Conservation (phyloP, 257 asterid species). For the Catharanthus roseus region DNA sequence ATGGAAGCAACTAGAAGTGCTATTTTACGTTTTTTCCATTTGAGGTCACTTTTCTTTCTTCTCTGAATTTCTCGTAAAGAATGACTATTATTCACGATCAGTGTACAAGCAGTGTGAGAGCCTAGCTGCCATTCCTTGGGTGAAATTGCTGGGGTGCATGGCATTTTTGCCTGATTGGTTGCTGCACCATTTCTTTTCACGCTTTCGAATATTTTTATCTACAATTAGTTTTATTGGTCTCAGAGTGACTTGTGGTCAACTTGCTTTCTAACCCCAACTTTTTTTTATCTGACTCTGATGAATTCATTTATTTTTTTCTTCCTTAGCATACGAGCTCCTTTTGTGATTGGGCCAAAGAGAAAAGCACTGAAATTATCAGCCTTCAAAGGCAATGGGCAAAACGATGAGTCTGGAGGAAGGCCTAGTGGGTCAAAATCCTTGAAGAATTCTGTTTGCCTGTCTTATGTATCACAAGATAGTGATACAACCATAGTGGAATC, state of each 20-base stretch:
- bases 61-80: not conserved
- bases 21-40: too few relatives aligned
- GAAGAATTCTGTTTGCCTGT: slow-evolving; percentile 51
- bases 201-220: not conserved
- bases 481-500: slow-evolving; percentile 56
- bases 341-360: slow-evolving; percentile 45
- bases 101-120: not conserved
- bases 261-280: not conserved
- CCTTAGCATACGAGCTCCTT: slow-evolving; percentile 58
- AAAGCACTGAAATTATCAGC: slow-evolving; percentile 62
- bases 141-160: not conserved
- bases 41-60: not conserved
- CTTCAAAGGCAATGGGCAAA: slow-evolving; percentile 61
- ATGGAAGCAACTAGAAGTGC: not conserved
- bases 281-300: slow-evolving; percentile 17
- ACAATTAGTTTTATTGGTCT: not conserved
- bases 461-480: slow-evolving; percentile 62
- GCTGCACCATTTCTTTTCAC: not conserved
- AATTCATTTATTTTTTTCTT: slow-evolving; percentile 16
- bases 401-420: slow-evolving; percentile 56
- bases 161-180: not conserved
- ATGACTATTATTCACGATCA: not conserved
- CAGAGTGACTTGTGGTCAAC: too few relatives aligned
- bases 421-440: slow-evolving; percentile 53
- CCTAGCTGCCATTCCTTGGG: not conserved